Percentiles rank a stretch among this genome's conserved stretches.
Conservation (phyloP, 139 green algal genomes). For the Deuterostichococcus epilithicus region DNA sequence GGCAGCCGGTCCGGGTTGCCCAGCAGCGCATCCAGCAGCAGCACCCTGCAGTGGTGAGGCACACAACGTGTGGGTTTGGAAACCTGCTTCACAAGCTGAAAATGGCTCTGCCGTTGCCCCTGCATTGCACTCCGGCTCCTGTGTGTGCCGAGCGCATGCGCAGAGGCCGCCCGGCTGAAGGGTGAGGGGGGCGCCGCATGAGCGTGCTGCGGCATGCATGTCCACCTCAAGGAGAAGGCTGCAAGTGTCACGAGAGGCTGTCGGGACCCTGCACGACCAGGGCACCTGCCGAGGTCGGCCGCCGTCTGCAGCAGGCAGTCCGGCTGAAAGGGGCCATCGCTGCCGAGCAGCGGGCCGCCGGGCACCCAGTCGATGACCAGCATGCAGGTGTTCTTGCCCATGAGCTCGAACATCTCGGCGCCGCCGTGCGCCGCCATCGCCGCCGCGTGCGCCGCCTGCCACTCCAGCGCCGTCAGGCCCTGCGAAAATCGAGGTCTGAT, state of each 20-base stretch:
- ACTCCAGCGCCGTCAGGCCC: conserved; percentile 27
- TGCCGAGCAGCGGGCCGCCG: conserved; percentile 40
- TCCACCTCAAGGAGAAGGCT: neutral
- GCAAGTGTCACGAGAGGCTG: too few species aligned
- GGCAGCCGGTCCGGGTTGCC: conserved; percentile 80
- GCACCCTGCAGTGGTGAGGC: conserved; percentile 36
- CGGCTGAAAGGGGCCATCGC: conserved; percentile 30
- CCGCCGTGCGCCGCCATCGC: conserved; percentile 8
- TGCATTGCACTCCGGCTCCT: too few species aligned
- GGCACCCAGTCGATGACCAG: conserved; percentile 76
- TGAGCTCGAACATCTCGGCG: conserved; percentile 52
- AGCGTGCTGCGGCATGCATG: neutral
- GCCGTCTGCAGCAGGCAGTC: conserved; percentile 18
- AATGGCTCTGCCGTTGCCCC: too few species aligned
- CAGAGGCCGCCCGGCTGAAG: too few species aligned
- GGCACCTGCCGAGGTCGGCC: conserved; percentile 20
- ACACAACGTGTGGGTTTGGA: neutral
- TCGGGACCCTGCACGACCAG: too few species aligned
- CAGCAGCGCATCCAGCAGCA: conserved; percentile 74
- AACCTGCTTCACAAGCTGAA: neutral
- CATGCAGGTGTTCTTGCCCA: conserved; percentile 40
- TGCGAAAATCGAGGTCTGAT: neutral
- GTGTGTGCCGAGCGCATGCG: too few species aligned
- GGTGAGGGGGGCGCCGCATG: neutral
- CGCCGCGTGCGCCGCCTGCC: conserved; percentile 18